Percentiles rank a stretch among this genome's conserved stretches.
phyloP scores from a whole-genome alignment of 495 filamentous ascomycete genomes.

The Penicillium cosmopolitanum region DNA sequence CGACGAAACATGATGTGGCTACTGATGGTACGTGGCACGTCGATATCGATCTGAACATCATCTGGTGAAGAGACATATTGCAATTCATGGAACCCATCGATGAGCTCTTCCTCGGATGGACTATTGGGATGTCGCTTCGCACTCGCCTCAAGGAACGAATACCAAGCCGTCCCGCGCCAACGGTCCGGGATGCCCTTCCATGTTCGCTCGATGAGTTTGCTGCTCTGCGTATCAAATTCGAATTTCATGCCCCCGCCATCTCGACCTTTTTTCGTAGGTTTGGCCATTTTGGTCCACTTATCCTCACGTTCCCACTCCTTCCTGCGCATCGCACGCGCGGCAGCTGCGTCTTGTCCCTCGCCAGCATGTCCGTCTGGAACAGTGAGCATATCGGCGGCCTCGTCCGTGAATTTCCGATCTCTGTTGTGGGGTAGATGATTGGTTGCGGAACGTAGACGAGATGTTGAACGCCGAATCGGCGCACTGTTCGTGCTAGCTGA shows the following conservation, averaged over 20 bases:
- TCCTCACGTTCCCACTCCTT: conserved; percentile 86
- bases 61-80: conserved; percentile 77
- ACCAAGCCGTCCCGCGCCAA: conserved; percentile 94
- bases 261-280: conserved; percentile 55
- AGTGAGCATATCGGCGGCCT: conserved; percentile 89
- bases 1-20: conserved; percentile 97
- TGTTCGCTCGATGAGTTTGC: conserved; percentile 85
- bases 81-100: conserved; percentile 67
- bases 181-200: conserved; percentile 99
- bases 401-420: conserved; percentile 75
- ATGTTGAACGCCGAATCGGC: conserved; percentile 42
- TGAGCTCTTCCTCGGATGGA: conserved; percentile 71
- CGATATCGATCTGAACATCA: conserved; percentile 96
- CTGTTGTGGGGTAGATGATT: conserved; percentile 78
- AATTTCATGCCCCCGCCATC: conserved; percentile 84
- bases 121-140: conserved; percentile 65
- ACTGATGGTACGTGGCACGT: conserved; percentile 93
- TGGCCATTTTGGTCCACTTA: conserved; percentile 98
- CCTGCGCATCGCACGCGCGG: conserved; percentile 63
- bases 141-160: conserved; percentile 85
- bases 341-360: conserved; percentile 55
- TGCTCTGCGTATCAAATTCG: conserved; percentile 81
- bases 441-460: conserved; percentile 62
- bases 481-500: conserved; percentile 51
- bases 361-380: conserved; percentile 67